Conservation (phyloP, 164 flowering plant genomes). For the Paratinospora sagittata region DNA sequence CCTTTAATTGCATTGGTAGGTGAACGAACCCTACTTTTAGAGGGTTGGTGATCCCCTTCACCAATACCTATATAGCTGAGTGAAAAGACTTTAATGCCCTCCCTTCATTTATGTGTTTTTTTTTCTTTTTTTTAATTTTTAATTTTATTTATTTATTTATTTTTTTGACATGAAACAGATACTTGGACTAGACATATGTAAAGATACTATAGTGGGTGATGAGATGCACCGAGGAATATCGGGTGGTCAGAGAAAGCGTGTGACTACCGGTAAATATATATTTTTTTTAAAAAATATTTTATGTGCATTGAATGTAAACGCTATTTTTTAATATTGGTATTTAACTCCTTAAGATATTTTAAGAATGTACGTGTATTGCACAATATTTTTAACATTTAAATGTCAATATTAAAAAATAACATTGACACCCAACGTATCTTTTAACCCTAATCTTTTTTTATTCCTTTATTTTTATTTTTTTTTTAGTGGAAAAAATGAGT, state of each 20-base stretch:
- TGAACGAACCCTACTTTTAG: neutral
- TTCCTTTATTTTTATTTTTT: too few species aligned
- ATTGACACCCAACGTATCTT: too few species aligned
- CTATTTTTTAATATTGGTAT: too few species aligned
- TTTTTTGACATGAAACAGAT: slow-evolving; percentile 35
- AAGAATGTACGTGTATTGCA: too few species aligned
- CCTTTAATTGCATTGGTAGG: neutral
- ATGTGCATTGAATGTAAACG: too few species aligned
- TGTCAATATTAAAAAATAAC: too few species aligned
- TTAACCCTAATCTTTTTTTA: too few species aligned
- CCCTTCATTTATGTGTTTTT: neutral
- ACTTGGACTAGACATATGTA: slow-evolving; percentile 73
- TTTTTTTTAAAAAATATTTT: too few species aligned
- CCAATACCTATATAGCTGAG: neutral
- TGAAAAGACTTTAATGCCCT: neutral
- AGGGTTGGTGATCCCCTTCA: neutral
- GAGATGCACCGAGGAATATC: slow-evolving; percentile 75
- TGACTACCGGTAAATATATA: slow-evolving; percentile 75
- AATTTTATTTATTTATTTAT: neutral
- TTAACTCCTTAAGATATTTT: too few species aligned
- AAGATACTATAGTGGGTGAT: slow-evolving; percentile 78
- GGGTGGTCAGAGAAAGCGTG: slow-evolving; percentile 77
- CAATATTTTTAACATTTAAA: too few species aligned
- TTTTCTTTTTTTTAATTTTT: too few species aligned
- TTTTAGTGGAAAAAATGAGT: too few species aligned